Base-by-base conservation (phyloP, 345 rosid genomes). In the Moricandia moricandioides region DNA sequence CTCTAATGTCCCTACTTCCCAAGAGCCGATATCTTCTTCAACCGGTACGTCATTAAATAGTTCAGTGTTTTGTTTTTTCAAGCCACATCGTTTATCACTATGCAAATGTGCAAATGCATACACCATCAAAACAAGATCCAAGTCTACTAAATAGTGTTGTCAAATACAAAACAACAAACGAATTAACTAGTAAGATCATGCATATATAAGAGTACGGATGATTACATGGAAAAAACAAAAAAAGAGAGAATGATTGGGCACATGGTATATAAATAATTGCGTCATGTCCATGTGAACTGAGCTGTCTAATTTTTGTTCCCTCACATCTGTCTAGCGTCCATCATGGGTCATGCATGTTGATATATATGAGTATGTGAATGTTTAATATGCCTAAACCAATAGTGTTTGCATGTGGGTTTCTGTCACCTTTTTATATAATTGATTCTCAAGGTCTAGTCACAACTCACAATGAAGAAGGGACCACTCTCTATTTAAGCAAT, bases 401-500 rank as follows among this genome's bases (percentile, higher is more conserved):
- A 78, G 74, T 78, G 78, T 66, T 39, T 60, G 77, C 78, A 78
- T 78, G 77, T 78, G 81, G 62, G 69, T 72, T 71, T 72, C 78
- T 78, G 74, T 62, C 74, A 61, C 70, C 43, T 27, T 72, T 78
- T 67, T 27, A 35, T 78, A 39, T 78, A 40, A 78, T 66, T 72
- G 81, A 61, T 72, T 39, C 54, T 39, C 34, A 54, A 78, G 68
- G 68, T 78, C 73, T 72, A 78, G 64, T 66, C 77, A 78, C 68
- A 59, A 59, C 71, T 70, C 75, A 64, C 47, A 71, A 60, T 58
- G 14, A 29, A 64, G 29, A 71, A 60, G 73, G 66, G 66, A 34
- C 81, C 81, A 78, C 72, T 72, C 81, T 61, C 52, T 52, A 60
- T 67, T 54, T 72, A 67, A 60, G 70, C 39, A 51, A 67, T 66